Evolutionary conservation across 495 filamentous ascomycete species (phyloP), one percentile per base, ranked within the genome.

Genomic region (Aspergillus bertholletiae): DNA sequence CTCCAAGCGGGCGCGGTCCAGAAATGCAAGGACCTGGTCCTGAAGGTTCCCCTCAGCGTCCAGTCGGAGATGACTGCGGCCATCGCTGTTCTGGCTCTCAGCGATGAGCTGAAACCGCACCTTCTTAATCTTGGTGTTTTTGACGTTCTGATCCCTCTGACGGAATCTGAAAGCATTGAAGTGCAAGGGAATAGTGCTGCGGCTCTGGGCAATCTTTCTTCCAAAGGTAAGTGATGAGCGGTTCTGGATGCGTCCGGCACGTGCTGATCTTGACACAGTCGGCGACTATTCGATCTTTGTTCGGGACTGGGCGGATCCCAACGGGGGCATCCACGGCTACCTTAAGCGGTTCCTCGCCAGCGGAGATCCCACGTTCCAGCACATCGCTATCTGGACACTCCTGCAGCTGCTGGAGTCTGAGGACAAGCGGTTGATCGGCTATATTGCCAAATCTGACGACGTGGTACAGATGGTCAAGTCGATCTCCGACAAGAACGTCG

Each of bases 1-100:
- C 78, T 98, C 37, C 90, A 97, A 71, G 94, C 94, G 11, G 94
- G 95, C 15, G 94, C 94, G 17, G 94, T 98, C 41, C 91, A 97
- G 66, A 97, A 97, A 64, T 98, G 94, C 83, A 97, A 96, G 72
- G 88, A 97, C 62, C 80, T 98, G 37, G 93, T 98, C 18, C 78
- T 98, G 12, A 85, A 95, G 40, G 94, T 97, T 23, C 92, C 95
- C 0, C 80, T 97, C 44, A 93, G 87, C 35, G 94, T 98, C 5
- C 94, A 98, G 65, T 96, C 92, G 20, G 94, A 98, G 71, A 98
- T 98, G 94, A 98, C 94, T 22, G 94, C 94, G 24, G 94, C 94
- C 3, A 97, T 98, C 67, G 94, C 94, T 41, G 94, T 98, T n/a
- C 78, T 98, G 49, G 94, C 94, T 18, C 73, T 98, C 54, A 96